phyloP scores from a whole-genome alignment of 306 rosid genomes.

The Quercus mongolica region DNA sequence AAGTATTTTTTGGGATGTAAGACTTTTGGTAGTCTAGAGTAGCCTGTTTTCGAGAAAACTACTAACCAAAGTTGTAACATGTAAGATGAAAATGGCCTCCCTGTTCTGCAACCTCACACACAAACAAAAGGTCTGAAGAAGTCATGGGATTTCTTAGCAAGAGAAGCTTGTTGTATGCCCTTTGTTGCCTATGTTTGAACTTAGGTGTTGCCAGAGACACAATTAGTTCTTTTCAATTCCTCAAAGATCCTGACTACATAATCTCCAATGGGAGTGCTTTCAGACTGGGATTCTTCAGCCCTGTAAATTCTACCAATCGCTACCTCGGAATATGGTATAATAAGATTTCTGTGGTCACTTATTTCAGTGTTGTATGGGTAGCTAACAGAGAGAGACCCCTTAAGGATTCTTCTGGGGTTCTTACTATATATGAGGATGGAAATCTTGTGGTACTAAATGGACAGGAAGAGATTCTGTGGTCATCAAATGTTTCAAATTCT shows the following conservation, averaged over 20 bases:
- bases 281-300: conserved; percentile 27
- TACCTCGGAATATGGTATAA: conserved; percentile 22
- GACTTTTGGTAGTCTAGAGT: too few relatives aligned
- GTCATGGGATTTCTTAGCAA: background rate
- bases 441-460: conserved; percentile 4
- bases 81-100: too few relatives aligned
- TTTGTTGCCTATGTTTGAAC: background rate
- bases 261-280: background rate
- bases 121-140: too few relatives aligned
- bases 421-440: background rate
- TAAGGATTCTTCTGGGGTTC: background rate
- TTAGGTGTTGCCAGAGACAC: background rate
- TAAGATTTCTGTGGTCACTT: background rate
- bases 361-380: background rate
- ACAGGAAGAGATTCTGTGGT: background rate
- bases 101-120: too few relatives aligned
- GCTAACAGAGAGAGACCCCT: background rate
- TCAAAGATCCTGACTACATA: background rate
- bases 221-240: background rate
- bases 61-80: too few relatives aligned
- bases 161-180: background rate
- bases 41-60: too few relatives aligned
- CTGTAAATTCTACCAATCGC: background rate
- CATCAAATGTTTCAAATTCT: conserved; percentile 15
- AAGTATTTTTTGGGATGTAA: too few relatives aligned